A percentile compares a stretch with the other conserved stretches of the same genome.
These are phyloP conservation scores for Aegilops tauschii DNA, from an alignment of 176 grass and related monocot genomes.

Conservation along the genomic window DNA sequence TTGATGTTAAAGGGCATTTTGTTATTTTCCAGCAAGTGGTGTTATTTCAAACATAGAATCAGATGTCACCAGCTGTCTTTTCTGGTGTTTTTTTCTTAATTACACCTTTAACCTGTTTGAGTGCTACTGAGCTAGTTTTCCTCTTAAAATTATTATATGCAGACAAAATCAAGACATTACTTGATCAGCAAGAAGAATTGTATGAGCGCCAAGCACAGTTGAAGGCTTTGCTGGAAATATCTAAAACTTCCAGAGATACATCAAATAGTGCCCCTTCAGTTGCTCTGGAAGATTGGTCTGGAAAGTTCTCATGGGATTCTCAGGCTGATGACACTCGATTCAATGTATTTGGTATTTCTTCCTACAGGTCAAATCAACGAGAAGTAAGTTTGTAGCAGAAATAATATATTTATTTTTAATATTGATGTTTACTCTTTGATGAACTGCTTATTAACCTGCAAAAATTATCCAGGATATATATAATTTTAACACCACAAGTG, in stretches of 20 bases:
- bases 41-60: conserved; percentile 14
- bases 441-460: conserved; percentile 14
- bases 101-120: neutral
- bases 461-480: neutral
- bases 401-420: neutral
- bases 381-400: conserved; percentile 55
- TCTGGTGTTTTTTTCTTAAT: neutral
- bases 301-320: conserved; percentile 78
- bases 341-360: conserved; percentile 83
- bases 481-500: neutral
- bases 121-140: neutral
- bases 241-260: conserved; percentile 38
- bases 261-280: conserved; percentile 23
- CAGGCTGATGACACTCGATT: conserved; percentile 64
- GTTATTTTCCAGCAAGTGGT: neutral
- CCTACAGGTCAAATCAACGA: conserved; percentile 81
- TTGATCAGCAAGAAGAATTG: conserved; percentile 82
- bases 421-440: neutral
- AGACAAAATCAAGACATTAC: conserved; percentile 63
- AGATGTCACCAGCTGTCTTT: neutral
- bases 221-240: conserved; percentile 63
- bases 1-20: neutral
- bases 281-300: conserved; percentile 61
- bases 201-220: conserved; percentile 62
- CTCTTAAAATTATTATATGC: conserved; percentile 13